phyloP scores from a whole-genome alignment of 2,329 filamentous ascomycete species.

The Botrytis pseudocinerea region DNA sequence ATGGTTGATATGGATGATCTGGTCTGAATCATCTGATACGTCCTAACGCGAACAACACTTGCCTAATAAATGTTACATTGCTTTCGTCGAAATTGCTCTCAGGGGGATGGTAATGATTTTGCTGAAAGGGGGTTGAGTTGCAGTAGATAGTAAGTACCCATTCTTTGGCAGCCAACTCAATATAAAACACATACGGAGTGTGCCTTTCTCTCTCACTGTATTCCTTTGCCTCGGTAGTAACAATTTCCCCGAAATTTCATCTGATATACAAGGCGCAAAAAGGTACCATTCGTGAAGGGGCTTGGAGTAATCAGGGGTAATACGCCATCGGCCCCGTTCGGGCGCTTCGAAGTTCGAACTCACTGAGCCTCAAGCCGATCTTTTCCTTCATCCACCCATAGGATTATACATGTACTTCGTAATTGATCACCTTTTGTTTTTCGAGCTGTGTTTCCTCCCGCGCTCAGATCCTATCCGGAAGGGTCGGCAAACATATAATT shows the following conservation, averaged over 20 bases:
- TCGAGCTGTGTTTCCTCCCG: neutral
- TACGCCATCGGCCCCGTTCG: slow-evolving; percentile 3
- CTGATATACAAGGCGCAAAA: slow-evolving; percentile 8
- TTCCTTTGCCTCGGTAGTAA: neutral
- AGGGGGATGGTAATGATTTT: neutral
- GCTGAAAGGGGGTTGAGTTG: neutral
- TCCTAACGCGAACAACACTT: neutral
- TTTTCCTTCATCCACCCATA: neutral
- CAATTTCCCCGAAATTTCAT: slow-evolving; percentile 9
- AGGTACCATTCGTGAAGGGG: slow-evolving; percentile 3
- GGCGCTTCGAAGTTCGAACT: slow-evolving; percentile 17
- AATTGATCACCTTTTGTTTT: neutral
- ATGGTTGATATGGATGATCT: neutral
- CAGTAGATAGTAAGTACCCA: neutral
- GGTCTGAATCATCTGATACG: slow-evolving; percentile 2
- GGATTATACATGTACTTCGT: slow-evolving; percentile 1
- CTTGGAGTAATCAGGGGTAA: slow-evolving; percentile 12
- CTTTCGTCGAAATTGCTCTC: neutral
- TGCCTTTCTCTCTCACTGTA: neutral
- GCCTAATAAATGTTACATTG: neutral
- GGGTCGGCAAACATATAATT: neutral
- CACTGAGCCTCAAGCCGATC: slow-evolving; percentile 13
- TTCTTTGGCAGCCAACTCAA: neutral
- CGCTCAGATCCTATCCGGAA: neutral
- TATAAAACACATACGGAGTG: neutral